phyloP scores from a whole-genome alignment of 305 asterid species.

The Euphrasia arctica region DNA sequence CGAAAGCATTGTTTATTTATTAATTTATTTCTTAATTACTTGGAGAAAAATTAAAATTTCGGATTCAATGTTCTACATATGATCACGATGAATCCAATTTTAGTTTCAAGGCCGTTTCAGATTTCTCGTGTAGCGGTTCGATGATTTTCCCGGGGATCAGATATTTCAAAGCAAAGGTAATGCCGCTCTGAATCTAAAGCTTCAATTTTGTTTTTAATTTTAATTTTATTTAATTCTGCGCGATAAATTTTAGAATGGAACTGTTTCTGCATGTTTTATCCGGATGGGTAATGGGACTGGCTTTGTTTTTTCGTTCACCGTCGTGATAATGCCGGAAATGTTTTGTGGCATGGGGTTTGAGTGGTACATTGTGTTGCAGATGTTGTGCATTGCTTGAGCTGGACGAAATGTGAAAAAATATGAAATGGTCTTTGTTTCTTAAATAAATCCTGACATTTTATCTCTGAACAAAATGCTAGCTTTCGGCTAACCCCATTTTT shows the following conservation, averaged over 20 bases:
- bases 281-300: slow-evolving; percentile 2
- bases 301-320: slow-evolving; percentile 16
- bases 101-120: slow-evolving; percentile 25
- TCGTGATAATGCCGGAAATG: slow-evolving; percentile 26
- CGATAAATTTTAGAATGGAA: slow-evolving; percentile 21
- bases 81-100: slow-evolving; percentile 28
- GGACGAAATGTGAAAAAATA: slow-evolving; percentile 17
- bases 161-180: slow-evolving; percentile 32
- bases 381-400: slow-evolving; percentile 22
- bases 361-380: slow-evolving; percentile 30
- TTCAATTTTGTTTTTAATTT: neutral
- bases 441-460: neutral
- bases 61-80: slow-evolving; percentile 24
- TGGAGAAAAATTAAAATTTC: neutral
- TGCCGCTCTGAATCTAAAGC: slow-evolving; percentile 19
- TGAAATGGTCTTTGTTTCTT: slow-evolving; percentile 2
- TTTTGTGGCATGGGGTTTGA: slow-evolving; percentile 28
- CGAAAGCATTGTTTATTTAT: neutral
- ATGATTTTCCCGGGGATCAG: slow-evolving; percentile 32
- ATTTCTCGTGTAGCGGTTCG: slow-evolving; percentile 20
- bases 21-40: neutral
- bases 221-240: neutral
- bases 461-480: slow-evolving; percentile 14
- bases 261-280: slow-evolving; percentile 18
- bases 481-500: slow-evolving; percentile 13